Evolutionary conservation across 1,139 yeast species (phyloP).

Genomic region (Saccharomyces hybrid): DNA sequence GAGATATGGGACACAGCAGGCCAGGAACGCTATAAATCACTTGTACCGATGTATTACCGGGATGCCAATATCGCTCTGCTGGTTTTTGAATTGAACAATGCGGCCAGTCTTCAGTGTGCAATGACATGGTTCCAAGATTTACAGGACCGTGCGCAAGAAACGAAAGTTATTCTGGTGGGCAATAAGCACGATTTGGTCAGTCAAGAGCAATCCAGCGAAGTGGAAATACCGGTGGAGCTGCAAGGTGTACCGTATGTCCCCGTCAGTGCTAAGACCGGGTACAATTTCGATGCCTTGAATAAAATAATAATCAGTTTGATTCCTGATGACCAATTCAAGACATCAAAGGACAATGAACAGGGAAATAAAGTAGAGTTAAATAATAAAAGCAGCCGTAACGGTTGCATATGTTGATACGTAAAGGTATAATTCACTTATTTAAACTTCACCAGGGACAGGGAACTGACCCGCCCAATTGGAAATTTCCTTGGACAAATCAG

Average conservation of each 20-base stretch:
- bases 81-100: conserved; percentile 61
- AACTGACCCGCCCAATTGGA: conserved; percentile 56
- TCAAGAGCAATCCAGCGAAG: conserved; percentile 15
- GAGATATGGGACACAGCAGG: conserved; percentile 91
- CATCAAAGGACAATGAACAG: conserved; percentile 1
- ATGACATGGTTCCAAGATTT: conserved; percentile 93
- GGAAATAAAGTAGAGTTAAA: conserved; percentile 3
- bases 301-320: conserved; percentile 72
- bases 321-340: conserved; percentile 36
- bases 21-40: conserved; percentile 70
- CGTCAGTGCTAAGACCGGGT: conserved; percentile 90
- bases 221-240: background rate
- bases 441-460: conserved; percentile 74
- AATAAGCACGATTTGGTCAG: conserved; percentile 60
- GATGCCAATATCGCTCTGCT: conserved; percentile 78
- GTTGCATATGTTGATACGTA: conserved; percentile 4
- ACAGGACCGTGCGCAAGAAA: conserved; percentile 70
- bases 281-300: conserved; percentile 72
- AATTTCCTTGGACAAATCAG: conserved; percentile 55
- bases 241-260: conserved; percentile 49
- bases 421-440: conserved; percentile 4
- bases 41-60: conserved; percentile 83
- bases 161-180: conserved; percentile 74
- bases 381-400: background rate
- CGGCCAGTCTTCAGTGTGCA: conserved; percentile 72